These are phyloP conservation scores for Ophiocordyceps camponoti-leonardi DNA, from an alignment of 2,329 filamentous ascomycete genomes.

Conservation along the genomic window DNA sequence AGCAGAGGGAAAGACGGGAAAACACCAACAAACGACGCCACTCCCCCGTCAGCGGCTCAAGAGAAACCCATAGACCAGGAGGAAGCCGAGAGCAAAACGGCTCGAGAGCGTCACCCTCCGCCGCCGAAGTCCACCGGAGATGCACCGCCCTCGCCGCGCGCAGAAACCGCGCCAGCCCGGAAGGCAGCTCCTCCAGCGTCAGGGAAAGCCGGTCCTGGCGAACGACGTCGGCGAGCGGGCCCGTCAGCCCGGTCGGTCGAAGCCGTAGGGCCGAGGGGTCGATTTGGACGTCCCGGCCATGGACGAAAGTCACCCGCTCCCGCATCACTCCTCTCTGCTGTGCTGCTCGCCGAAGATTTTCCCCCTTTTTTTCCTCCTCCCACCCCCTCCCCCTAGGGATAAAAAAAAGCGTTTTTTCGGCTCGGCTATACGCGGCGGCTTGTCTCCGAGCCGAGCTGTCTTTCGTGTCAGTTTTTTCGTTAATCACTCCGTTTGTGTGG, in stretches of 20 bases:
- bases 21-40: conserved; percentile 7
- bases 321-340: too few species aligned
- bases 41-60: conserved; percentile 31
- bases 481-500: too few species aligned
- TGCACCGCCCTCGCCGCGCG: conserved; percentile 53
- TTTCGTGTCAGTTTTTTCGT: too few species aligned
- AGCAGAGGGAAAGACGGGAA: not conserved
- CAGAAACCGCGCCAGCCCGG: conserved; percentile 45
- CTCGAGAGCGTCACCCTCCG: conserved; percentile 37
- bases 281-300: conserved; percentile 44
- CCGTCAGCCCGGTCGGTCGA: conserved; percentile 34
- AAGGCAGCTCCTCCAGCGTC: conserved; percentile 54
- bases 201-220: conserved; percentile 70
- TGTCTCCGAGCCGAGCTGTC: too few species aligned
- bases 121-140: conserved; percentile 56
- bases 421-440: too few species aligned
- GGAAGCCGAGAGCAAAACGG: conserved; percentile 62
- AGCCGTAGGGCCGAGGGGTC: conserved; percentile 47
- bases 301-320: conserved; percentile 65
- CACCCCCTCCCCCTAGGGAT: too few species aligned
- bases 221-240: conserved; percentile 41
- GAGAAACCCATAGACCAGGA: conserved; percentile 69
- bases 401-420: too few species aligned
- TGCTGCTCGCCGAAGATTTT: too few species aligned
- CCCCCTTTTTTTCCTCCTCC: too few species aligned